These are phyloP conservation scores for Rhizophora apiculata DNA, from an alignment of 345 rosid genomes.

Conservation along the genomic window DNA sequence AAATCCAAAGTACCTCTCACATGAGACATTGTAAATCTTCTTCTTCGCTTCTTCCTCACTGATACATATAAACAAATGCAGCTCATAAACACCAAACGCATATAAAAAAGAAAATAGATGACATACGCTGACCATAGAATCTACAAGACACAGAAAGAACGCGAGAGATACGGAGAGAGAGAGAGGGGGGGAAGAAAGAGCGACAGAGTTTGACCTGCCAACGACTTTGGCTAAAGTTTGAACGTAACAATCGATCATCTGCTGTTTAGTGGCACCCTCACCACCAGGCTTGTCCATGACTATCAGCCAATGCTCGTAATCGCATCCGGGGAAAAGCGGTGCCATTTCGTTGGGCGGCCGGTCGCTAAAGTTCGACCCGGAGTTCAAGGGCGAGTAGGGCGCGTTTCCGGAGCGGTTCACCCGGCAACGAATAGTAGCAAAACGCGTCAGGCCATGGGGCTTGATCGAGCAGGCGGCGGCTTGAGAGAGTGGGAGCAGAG, in stretches of 20 bases:
- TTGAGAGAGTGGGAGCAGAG: slow-evolving; percentile 31
- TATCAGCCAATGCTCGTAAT: slow-evolving; percentile 94
- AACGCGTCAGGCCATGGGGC: slow-evolving; percentile 28
- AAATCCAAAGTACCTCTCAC: slow-evolving; percentile 94
- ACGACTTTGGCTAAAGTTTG: slow-evolving; percentile 77
- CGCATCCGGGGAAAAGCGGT: slow-evolving; percentile 91
- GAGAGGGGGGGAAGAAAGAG: too few species aligned
- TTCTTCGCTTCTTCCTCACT: slow-evolving; percentile 94
- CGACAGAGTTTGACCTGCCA: slow-evolving; percentile 47
- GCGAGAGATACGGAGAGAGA: too few species aligned
- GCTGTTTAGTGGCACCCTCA: slow-evolving; percentile 79
- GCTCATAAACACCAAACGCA: neutral
- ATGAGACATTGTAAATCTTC: slow-evolving; percentile 87
- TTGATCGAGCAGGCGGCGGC: slow-evolving; percentile 21
- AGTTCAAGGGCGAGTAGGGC: slow-evolving; percentile 80
- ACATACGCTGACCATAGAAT: neutral
- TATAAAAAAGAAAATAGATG: neutral
- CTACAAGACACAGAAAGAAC: neutral
- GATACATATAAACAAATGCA: neutral
- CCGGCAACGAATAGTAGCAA: slow-evolving; percentile 57
- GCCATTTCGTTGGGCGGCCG: slow-evolving; percentile 96
- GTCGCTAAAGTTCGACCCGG: slow-evolving; percentile 86
- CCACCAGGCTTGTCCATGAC: slow-evolving; percentile 96
- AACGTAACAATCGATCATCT: slow-evolving; percentile 88
- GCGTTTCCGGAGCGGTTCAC: slow-evolving; percentile 73